Evolutionary conservation across 352 stramenopile species (phyloP).

Genomic region (Blastocystis hominis): DNA sequence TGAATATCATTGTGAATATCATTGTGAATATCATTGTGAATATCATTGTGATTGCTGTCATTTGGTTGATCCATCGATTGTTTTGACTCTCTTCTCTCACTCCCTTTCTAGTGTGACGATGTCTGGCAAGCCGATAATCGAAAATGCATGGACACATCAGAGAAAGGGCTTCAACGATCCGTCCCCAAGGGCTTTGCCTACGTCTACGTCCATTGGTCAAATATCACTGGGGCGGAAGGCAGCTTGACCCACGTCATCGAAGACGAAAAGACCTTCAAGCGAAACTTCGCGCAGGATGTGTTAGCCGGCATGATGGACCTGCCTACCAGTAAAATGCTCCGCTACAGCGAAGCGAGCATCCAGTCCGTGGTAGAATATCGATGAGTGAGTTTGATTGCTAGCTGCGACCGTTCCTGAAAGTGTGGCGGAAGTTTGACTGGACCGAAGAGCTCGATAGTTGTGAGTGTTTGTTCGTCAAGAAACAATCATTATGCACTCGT

Average conservation of each 20-base stretch:
- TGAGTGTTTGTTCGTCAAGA: not conserved
- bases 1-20: not conserved
- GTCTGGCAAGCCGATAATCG: constrained; percentile 53
- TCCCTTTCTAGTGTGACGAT: constrained; percentile 17
- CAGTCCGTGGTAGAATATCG: not conserved
- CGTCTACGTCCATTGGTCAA: constrained; percentile 46
- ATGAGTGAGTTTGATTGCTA: not conserved
- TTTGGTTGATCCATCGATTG: not conserved
- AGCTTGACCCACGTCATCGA: constrained; percentile 58
- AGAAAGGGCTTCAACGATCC: constrained; percentile 55
- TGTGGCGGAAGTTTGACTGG: constrained; percentile 56
- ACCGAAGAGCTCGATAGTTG: constrained; percentile 26
- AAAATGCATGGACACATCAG: constrained; percentile 50
- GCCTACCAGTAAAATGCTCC: constrained; percentile 37
- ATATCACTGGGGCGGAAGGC: not conserved
- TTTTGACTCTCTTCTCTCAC: not conserved
- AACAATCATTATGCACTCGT: not conserved
- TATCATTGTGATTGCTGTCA: not conserved
- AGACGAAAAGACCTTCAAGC: constrained; percentile 54
- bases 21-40: not conserved
- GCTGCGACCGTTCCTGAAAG: constrained; percentile 46
- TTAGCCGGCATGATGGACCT: constrained; percentile 55
- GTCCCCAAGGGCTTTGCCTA: constrained; percentile 59
- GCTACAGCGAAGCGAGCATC: not conserved
- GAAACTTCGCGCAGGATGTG: constrained; percentile 56